A percentile compares a stretch with the other conserved stretches of the same genome.
These are phyloP conservation scores for Heliamphora pulchella DNA, from an alignment of 179 eudicot species.

Conservation along the genomic window DNA sequence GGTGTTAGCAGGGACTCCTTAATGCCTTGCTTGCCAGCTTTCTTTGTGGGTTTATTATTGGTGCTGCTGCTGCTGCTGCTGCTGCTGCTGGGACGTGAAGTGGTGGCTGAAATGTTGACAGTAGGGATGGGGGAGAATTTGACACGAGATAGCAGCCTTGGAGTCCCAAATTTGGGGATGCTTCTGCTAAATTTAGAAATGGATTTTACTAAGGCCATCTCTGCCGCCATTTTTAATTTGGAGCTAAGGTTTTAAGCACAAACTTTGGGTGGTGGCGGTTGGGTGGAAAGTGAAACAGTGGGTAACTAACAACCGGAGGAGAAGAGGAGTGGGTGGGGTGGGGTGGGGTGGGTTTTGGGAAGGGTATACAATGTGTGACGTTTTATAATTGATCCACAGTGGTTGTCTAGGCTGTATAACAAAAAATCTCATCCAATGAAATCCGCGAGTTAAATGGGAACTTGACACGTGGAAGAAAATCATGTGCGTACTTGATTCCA, in stretches of 20 bases:
- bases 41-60: conserved; percentile 22
- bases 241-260: background rate
- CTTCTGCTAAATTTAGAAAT: conserved; percentile 42
- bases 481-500: conserved; percentile 41
- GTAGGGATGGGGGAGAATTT: background rate
- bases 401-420: conserved; percentile 11
- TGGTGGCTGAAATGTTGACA: conserved; percentile 18
- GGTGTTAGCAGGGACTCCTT: conserved; percentile 72
- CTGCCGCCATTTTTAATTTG: conserved; percentile 42
- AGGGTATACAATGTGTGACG: background rate
- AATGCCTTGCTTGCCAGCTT: conserved; percentile 45
- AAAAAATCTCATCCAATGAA: conserved; percentile 53
- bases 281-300: background rate
- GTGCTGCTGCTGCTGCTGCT: conserved; percentile 46
- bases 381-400: conserved; percentile 17
- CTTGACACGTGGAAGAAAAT: conserved; percentile 49
- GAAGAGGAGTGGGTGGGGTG: background rate
- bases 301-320: background rate
- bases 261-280: background rate
- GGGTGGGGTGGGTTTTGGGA: background rate
- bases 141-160: background rate
- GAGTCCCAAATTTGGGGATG: conserved; percentile 25
- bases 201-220: conserved; percentile 80
- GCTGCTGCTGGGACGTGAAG: conserved; percentile 15
- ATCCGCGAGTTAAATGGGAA: conserved; percentile 36